phyloP scores from a whole-genome alignment of 78 protist species.

The Capsaspora owczarzaki region DNA sequence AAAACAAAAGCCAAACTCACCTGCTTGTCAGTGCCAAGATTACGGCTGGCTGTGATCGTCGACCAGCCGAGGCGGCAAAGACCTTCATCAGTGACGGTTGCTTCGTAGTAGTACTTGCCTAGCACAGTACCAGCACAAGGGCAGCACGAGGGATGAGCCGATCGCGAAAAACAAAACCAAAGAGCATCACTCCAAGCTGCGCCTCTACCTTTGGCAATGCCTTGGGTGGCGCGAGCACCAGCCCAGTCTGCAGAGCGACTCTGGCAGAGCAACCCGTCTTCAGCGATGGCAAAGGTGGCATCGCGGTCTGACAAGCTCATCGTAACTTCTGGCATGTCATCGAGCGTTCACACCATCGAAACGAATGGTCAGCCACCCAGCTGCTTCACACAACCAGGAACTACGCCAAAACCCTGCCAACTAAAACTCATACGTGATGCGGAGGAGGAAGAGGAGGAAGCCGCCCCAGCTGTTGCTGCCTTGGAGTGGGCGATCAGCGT shows the following conservation, averaged over 20 bases:
- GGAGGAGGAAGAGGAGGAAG: too few species aligned
- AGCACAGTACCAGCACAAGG: too few species aligned
- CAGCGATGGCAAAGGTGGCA: neutral
- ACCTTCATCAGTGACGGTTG: constrained; percentile 54
- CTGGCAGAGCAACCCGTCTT: constrained; percentile 35
- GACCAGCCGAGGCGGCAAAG: constrained; percentile 65
- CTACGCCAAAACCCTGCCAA: too few species aligned
- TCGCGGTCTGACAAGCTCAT: constrained; percentile 2
- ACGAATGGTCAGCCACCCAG: too few species aligned
- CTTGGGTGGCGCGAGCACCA: constrained; percentile 40
- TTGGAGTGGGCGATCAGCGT: too few species aligned
- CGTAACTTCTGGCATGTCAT: neutral
- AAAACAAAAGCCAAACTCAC: neutral
- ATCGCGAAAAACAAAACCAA: too few species aligned
- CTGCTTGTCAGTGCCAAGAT: constrained; percentile 59
- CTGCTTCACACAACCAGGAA: too few species aligned
- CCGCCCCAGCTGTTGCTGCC: too few species aligned
- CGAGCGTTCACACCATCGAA: too few species aligned
- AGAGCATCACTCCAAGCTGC: too few species aligned
- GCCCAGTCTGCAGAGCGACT: constrained; percentile 31
- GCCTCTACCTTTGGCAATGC: constrained; percentile 17
- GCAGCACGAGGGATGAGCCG: too few species aligned
- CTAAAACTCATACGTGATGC: too few species aligned
- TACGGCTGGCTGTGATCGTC: constrained; percentile 6
- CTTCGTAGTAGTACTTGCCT: constrained; percentile 57